Conservation (phyloP, 2,329 filamentous ascomycete species). For the Phialocephala subalpina region DNA sequence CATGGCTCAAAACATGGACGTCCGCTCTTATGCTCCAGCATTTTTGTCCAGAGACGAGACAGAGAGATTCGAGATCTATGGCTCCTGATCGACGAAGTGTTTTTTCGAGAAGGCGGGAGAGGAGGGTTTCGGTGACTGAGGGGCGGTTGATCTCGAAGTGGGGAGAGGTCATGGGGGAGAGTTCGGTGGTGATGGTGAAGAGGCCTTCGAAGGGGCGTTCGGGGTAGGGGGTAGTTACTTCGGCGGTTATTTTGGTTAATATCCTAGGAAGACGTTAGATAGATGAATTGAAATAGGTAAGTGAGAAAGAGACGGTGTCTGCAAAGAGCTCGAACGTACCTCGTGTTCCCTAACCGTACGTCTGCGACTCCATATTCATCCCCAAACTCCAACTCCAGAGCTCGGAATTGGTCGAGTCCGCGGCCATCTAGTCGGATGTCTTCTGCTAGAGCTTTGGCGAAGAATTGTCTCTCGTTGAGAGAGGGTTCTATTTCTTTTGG, state of each 20-base stretch:
- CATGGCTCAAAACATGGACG: constrained; percentile 88
- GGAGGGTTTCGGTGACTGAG: constrained; percentile 82
- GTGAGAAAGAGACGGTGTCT: too few relatives aligned
- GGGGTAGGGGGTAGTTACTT: constrained; percentile 83
- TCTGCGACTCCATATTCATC: constrained; percentile 92
- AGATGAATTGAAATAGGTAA: too few relatives aligned
- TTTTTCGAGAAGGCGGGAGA: constrained; percentile 91
- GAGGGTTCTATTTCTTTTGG: constrained; percentile 93
- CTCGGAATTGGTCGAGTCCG: constrained; percentile 79
- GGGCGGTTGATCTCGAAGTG: constrained; percentile 87
- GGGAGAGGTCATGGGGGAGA: constrained; percentile 91
- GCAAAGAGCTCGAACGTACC: too few relatives aligned
- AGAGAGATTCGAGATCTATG: constrained; percentile 94
- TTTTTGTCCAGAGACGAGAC: constrained; percentile 88
- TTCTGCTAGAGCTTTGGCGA: constrained; percentile 82
- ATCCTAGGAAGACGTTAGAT: constrained; percentile 61
- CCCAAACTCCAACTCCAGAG: constrained; percentile 81
- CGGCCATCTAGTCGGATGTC: constrained; percentile 86
- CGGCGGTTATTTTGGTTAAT: constrained; percentile 84
- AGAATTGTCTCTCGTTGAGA: constrained; percentile 86
- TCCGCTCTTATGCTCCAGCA: constrained; percentile 93
- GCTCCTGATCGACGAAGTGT: constrained; percentile 91
- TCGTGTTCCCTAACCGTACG: constrained; percentile 88
- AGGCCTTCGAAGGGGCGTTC: constrained; percentile 96
- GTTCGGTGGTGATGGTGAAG: constrained; percentile 90